Percentiles rank a stretch among this genome's conserved stretches.
These are phyloP conservation scores for Fusarium virguliforme DNA, from an alignment of 2,329 filamentous ascomycete species.

Conservation along the genomic window DNA sequence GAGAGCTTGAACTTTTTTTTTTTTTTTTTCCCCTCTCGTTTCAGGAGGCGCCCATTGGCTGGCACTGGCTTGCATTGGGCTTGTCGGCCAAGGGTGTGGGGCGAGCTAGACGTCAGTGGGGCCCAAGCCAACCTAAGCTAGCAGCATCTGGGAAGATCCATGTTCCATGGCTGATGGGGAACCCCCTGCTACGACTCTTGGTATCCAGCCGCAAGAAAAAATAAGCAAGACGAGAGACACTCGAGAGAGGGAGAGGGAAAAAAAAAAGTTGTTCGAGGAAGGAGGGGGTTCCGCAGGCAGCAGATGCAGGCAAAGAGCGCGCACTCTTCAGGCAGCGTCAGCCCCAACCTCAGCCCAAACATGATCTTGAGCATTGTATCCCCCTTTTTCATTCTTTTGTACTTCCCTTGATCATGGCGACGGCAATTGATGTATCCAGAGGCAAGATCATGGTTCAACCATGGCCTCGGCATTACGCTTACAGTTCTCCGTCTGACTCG, in stretches of 20 bases:
- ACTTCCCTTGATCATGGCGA: background rate
- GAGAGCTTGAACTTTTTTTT: slow-evolving; percentile 60
- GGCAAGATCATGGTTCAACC: slow-evolving; percentile 21
- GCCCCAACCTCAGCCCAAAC: slow-evolving; percentile 18
- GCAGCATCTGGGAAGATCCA: slow-evolving; percentile 41
- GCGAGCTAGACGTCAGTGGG: slow-evolving; percentile 54
- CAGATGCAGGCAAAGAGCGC: slow-evolving; percentile 29
- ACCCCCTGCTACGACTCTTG: slow-evolving; percentile 15
- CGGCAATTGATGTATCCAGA: slow-evolving; percentile 15
- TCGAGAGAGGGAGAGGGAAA: slow-evolving; percentile 28
- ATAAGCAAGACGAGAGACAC: slow-evolving; percentile 31
- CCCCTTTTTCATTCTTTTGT: background rate
- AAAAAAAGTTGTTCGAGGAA: slow-evolving; percentile 7
- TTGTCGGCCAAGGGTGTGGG: slow-evolving; percentile 57
- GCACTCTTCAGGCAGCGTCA: slow-evolving; percentile 37
- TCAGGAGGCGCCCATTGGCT: slow-evolving; percentile 55
- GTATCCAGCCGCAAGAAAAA: slow-evolving; percentile 42
- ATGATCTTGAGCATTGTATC: background rate
- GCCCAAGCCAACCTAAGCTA: slow-evolving; percentile 20
- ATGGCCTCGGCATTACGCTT: slow-evolving; percentile 36
- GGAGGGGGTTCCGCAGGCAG: slow-evolving; percentile 28
- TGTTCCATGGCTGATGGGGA: slow-evolving; percentile 27
- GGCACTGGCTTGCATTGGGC: slow-evolving; percentile 54
- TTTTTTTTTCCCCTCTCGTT: no score
- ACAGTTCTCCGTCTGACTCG: slow-evolving; percentile 44